Conservation (phyloP, 2,329 filamentous ascomycete genomes). For the Monosporascus ibericus region DNA sequence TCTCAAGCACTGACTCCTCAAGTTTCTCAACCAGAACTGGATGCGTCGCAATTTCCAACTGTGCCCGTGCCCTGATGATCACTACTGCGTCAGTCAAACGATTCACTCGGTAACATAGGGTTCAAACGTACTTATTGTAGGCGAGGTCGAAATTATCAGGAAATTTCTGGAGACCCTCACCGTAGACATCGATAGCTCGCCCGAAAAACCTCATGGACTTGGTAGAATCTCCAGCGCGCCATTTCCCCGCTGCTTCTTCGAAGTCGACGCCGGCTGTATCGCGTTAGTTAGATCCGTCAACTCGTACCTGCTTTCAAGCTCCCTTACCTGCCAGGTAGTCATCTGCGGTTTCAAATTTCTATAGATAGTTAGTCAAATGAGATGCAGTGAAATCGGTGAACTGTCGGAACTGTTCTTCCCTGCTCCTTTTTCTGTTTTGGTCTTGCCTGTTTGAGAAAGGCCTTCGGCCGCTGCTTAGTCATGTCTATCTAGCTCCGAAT, state of each 20-base stretch:
- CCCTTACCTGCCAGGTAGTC: conserved; percentile 56
- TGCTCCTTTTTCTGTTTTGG: conserved; percentile 16
- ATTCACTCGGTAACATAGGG: conserved; percentile 2
- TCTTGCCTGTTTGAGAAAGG: conserved; percentile 13
- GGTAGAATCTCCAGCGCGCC: conserved; percentile 62
- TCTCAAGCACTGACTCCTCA: conserved; percentile 43
- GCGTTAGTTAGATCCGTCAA: not conserved
- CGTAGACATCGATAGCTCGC: conserved; percentile 60
- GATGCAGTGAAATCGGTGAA: not conserved
- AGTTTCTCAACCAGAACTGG: conserved; percentile 54
- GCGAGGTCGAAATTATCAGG: conserved; percentile 63
- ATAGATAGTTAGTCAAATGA: not conserved
- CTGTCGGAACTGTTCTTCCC: not conserved
- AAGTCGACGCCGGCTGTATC: conserved; percentile 54
- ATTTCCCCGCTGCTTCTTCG: conserved; percentile 70
- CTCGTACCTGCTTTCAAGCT: not conserved
- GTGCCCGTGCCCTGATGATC: conserved; percentile 53
- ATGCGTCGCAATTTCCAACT: conserved; percentile 65
- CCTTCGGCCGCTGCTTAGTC: conserved; percentile 6
- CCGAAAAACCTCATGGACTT: conserved; percentile 54
- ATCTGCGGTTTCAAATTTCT: conserved; percentile 56
- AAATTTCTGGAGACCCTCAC: conserved; percentile 54
- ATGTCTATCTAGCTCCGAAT: not conserved
- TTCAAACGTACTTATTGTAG: conserved; percentile 60
- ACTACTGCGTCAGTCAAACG: not conserved